Conservation (phyloP, 148 eudicot species). For the Arbutus unedo region DNA sequence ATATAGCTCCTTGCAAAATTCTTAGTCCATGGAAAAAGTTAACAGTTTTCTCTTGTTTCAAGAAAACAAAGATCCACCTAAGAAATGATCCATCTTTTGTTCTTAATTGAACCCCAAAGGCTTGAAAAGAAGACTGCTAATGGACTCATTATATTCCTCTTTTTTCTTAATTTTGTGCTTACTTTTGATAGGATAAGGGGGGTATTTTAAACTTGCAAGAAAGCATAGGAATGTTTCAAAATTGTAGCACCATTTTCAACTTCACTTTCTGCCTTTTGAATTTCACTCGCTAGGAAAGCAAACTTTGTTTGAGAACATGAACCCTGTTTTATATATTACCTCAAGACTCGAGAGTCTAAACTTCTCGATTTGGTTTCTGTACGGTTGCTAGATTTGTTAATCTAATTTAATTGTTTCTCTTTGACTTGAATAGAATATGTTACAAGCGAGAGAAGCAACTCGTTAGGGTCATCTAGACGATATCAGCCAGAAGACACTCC, state of each 20-base stretch:
- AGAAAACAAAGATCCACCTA: constrained; percentile 13
- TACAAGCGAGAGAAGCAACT: too few relatives aligned
- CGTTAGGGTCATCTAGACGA: too few relatives aligned
- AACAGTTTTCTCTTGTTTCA: not conserved
- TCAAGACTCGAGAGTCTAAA: too few relatives aligned
- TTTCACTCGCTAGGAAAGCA: too few relatives aligned
- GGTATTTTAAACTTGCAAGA: not conserved
- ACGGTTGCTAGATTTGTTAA: not conserved
- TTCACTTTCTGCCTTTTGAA: not conserved
- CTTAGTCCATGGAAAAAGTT: not conserved
- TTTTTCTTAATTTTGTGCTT: not conserved
- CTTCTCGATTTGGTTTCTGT: not conserved
- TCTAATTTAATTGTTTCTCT: not conserved
- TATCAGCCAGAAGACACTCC: too few relatives aligned
- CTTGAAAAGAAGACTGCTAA: not conserved
- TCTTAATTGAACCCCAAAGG: not conserved
- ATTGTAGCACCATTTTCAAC: not conserved
- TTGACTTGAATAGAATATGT: too few relatives aligned
- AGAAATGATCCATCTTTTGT: not conserved
- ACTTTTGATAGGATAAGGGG: not conserved
- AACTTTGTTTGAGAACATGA: too few relatives aligned
- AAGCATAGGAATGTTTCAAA: not conserved
- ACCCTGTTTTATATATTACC: not conserved
- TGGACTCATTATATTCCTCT: not conserved
- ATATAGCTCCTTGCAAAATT: not conserved